Evolutionary conservation across 225 moss, liverwort and hornwort species (phyloP), one percentile per base, ranked within the genome.

Genomic region (Marchantia paleacea): DNA sequence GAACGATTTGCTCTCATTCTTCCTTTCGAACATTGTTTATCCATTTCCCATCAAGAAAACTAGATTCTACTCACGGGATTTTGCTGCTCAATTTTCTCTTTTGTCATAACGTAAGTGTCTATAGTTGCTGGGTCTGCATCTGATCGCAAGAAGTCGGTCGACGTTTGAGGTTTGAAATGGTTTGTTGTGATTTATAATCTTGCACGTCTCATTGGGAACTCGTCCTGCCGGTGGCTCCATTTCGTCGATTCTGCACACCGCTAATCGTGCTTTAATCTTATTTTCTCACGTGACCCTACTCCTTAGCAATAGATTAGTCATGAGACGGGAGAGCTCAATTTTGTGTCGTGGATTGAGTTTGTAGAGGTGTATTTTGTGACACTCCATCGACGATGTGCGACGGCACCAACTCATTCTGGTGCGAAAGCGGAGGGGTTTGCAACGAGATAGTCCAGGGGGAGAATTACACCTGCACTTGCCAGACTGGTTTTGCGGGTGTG

Each of bases 301-400:
- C 39, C 39, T 5, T 39, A 39, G 39, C 39, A 39, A 39, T 39
- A 39, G 39, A 39, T 39, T 5, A 39, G 39, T 39, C 39, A 39
- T n/a, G 6, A 15, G n/a, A 22, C 18, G 30, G 48, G n/a, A 22
- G 30, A 22, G 48, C 64, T 49, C 18, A 53, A 64, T 28, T 62
- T 22, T 62, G 51, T 53, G 19, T 76, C 69, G 54, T 7, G 69
- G 26, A 6, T 62, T 76, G 49, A 53, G 76, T 66, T 64, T 79
- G 77, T 88, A 94, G 96, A 65, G 96, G 96, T 48, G 22, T 84
- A 28, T 90, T 84, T 80, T 94, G 96, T 77, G 80, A 90, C 69
- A 81, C 73, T 57, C 77, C 76, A 10, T 83, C 90, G 52, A 83
- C 88, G 75, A 89, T 89, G 82, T 96, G 96, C 81, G 84, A 85